Percentiles rank a stretch among this genome's conserved stretches.
Evolutionary conservation across 495 filamentous ascomycete species (phyloP).

Genomic region (Hypomontagnella monticulosa): DNA sequence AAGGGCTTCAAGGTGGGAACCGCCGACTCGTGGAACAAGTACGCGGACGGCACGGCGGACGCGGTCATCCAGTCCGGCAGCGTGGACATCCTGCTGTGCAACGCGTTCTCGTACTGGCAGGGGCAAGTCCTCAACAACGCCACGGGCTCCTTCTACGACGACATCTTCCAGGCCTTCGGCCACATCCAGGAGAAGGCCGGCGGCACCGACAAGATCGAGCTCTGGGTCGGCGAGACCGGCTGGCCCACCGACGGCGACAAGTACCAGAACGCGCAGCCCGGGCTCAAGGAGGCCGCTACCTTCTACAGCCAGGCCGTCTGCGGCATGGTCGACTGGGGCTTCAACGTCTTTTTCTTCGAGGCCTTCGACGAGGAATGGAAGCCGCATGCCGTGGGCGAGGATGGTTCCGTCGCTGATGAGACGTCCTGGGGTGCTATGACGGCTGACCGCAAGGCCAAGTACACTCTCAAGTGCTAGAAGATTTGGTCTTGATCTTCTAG

Average conservation of each 20-base stretch:
- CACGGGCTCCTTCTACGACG: constrained; percentile 75
- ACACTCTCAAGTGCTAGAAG: constrained; percentile 65
- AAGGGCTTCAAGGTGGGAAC: constrained; percentile 71
- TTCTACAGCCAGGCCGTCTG: constrained; percentile 78
- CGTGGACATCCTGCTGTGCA: constrained; percentile 75
- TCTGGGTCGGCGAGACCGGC: constrained; percentile 81
- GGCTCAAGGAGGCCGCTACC: constrained; percentile 64
- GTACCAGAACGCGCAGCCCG: constrained; percentile 71
- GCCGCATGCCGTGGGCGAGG: constrained; percentile 73
- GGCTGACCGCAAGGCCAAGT: constrained; percentile 70
- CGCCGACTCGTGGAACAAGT: constrained; percentile 87
- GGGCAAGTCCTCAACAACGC: constrained; percentile 69
- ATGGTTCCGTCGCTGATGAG: constrained; percentile 73
- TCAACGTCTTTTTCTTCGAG: constrained; percentile 86
- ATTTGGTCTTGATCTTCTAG: not conserved
- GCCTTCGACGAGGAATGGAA: constrained; percentile 87
- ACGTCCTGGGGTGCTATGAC: constrained; percentile 81
- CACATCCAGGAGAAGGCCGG: constrained; percentile 72
- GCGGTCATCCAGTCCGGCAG: constrained; percentile 64
- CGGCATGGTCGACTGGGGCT: constrained; percentile 73
- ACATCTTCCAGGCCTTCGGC: constrained; percentile 74
- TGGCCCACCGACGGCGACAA: constrained; percentile 68
- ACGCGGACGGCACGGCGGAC: constrained; percentile 76
- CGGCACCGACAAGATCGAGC: constrained; percentile 62
- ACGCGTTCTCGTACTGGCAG: constrained; percentile 91